phyloP scores from a whole-genome alignment of 305 asterid genomes.

The Fraxinus greggii region DNA sequence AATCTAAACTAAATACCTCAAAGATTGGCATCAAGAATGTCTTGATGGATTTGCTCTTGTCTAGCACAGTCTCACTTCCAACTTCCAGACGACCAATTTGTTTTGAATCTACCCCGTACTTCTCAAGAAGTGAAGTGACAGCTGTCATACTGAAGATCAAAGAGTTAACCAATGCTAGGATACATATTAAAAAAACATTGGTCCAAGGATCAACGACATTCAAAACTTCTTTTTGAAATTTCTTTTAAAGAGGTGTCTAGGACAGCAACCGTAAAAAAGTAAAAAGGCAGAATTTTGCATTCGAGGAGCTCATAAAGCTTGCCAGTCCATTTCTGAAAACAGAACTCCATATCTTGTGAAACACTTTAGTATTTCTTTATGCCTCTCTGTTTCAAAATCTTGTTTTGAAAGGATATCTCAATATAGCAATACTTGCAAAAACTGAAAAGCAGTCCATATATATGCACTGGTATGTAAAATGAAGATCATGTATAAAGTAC shows the following conservation, averaged over 20 bases:
- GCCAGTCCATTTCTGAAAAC: neutral
- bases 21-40: conserved; percentile 97
- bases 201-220: neutral
- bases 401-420: neutral
- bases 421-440: neutral
- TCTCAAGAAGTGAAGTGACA: conserved; percentile 81
- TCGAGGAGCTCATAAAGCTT: conserved; percentile 5
- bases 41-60: conserved; percentile 98
- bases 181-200: neutral
- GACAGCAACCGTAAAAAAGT: neutral
- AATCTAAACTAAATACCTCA: conserved; percentile 59
- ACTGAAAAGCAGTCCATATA: neutral
- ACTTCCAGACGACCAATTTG: conserved; percentile 97
- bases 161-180: conserved; percentile 20
- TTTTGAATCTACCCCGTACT: conserved; percentile 79
- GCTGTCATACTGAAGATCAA: conserved; percentile 82
- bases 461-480: neutral
- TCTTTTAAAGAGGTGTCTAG: neutral
- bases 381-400: neutral
- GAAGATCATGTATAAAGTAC: neutral
- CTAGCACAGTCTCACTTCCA: conserved; percentile 96
- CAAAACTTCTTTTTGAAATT: neutral
- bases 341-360: neutral
- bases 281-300: conserved; percentile 1
- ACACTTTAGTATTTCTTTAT: neutral